Evolutionary conservation across 1,139 yeast species (phyloP), one percentile per base, ranked within the genome.

Genomic region (Magnusiomyces tetraspermus): DNA sequence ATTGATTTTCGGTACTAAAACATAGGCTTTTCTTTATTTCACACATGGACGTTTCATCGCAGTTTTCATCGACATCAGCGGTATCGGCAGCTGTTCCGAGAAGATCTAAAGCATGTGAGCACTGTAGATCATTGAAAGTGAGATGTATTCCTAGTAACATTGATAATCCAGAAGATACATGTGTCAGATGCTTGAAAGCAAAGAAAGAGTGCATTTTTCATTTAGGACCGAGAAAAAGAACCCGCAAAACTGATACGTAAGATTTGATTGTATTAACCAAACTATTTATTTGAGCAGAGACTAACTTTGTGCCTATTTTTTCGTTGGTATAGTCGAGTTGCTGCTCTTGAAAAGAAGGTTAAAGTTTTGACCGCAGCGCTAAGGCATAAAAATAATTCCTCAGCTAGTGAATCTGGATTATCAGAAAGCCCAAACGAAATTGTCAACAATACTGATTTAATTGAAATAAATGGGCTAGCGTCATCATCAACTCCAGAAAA

Each of bases 101-200:
- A n/a, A n/a, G 78, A 46, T 65, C 80, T 1, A 77, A 77, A 51
- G 96, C 96, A 0, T 88, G 96, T 66, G 83, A 82, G 53, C 77
- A 83, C 52, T 88, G 96, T 65, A 94, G 88, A 62, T 67, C 85
- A 0, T 72, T 87, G 50, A 88, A 88, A 62, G 95, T 87, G 37
- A 82, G 83, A 59, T 88, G 96, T 66, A 81, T 84, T 13, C 94
- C 95, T 0, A 73, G 83, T 1, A 84, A 85, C 63, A 73, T 76
- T 0, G 60, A 69, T 15, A 74, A 79, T 57, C 83, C 83, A 3
- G 65, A 73, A 1, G 78, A 81, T n/a, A 80, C 92, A 0, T 89
- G 97, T 67, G 69, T 77, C 8, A 73, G 96, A 49, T 89, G 97
- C 65, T 59, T 77, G 36, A 85, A 81, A 63, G 75, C 85, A 24